A percentile compares a stretch with the other conserved stretches of the same genome.
Evolutionary conservation across 495 filamentous ascomycete genomes (phyloP).

Genomic region (Penicillium angulare): DNA sequence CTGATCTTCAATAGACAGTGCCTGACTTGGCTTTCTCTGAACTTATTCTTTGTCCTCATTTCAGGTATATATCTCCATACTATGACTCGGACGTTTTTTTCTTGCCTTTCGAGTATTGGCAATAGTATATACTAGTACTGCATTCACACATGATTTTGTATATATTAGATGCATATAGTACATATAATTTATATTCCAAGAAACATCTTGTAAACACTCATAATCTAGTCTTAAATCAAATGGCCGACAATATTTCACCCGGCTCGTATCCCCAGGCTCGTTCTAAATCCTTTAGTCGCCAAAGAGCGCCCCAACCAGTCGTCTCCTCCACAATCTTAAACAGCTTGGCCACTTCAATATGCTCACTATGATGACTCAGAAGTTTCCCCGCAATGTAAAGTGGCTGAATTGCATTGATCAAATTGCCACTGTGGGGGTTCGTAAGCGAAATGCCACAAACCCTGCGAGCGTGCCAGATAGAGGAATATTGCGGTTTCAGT

Average conservation of each 20-base stretch:
- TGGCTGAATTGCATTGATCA: conserved; percentile 47
- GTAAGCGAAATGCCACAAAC: conserved; percentile 45
- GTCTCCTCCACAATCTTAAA: conserved; percentile 36
- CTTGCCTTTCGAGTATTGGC: too few species aligned
- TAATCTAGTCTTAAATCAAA: too few species aligned
- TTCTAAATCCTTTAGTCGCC: conserved; percentile 40
- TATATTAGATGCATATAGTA: too few species aligned
- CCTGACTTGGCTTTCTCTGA: too few species aligned
- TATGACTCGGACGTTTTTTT: too few species aligned
- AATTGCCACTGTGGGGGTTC: conserved; percentile 41
- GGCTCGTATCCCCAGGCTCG: conserved; percentile 39
- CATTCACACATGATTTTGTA: too few species aligned
- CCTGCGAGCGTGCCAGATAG: conserved; percentile 43
- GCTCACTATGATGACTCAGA: conserved; percentile 40
- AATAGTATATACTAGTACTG: too few species aligned
- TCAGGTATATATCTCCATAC: too few species aligned
- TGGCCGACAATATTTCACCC: conserved; percentile 23
- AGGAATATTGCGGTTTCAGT: conserved; percentile 20
- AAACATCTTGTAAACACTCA: too few species aligned
- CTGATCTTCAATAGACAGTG: conserved; percentile 6
- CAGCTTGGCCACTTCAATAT: conserved; percentile 32
- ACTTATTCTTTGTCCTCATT: too few species aligned
- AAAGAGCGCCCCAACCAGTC: conserved; percentile 40
- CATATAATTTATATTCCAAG: too few species aligned
- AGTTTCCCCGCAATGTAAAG: conserved; percentile 44